Base-by-base conservation (phyloP, 176 grass and related monocot species). In the Echinochloa phyllopogon region DNA sequence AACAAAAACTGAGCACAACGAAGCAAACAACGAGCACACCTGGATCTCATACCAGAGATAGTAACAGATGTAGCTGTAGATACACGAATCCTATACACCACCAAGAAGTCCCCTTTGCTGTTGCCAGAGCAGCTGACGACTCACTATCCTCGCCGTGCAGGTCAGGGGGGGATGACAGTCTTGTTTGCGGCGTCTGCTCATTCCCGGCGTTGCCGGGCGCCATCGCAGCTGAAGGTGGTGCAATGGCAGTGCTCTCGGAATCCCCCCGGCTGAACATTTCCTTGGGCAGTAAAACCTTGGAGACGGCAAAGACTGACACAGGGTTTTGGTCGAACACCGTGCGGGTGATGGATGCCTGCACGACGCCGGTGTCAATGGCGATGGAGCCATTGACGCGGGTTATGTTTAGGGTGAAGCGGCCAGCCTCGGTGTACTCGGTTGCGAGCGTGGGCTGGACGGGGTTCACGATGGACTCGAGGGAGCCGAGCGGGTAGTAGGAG, bases 281-380 rank as follows among this genome's bases (percentile, higher is more conserved):
- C 87, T 91, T 91, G 41, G 96, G 96, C 5, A 98, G 86, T 20
- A 98, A 87, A 24, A 98, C 93, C 87, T 81, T 93, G 16, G 96
- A 98, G 50, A 98, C 96, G 4, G 96, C 96, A 44, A 98, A 98
- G 8, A 98, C 81, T 7, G 96, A 89, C 37, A 98, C 93, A 10
- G 96, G 96, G 49, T 98, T 98, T 45, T 95, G 93, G 76, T 95
- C 96, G 86, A 98, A 95, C 58, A 98, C 91, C 20, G 96, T 98
- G 67, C 96, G 93, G 38, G 93, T 98, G 82, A 98, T 98, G 45
- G 87, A 87, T 40, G 96, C 96, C 89, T 98, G 96, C 75, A 98
- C 91, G 48, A 98, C 29, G 68, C 96, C 93, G 12, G 93, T 98
- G 87, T 98, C 93, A 72, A 98, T 98, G 58, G 96, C 83, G 38